Evolutionary conservation across 345 rosid species (phyloP).

Genomic region (Fremontodendron californicum): DNA sequence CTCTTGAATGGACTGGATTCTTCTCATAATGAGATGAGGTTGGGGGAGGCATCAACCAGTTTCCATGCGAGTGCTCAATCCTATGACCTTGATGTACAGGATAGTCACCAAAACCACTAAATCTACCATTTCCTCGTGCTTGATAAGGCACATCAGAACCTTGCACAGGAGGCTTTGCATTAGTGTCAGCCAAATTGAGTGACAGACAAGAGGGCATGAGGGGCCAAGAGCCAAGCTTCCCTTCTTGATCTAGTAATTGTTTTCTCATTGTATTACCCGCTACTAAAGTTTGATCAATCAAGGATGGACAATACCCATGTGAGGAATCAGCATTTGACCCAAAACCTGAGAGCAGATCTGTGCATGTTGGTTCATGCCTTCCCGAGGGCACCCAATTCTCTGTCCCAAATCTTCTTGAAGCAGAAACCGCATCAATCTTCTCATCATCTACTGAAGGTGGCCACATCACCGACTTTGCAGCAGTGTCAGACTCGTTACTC

Average conservation of each 20-base stretch:
- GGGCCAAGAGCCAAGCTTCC: slow-evolving; percentile 47
- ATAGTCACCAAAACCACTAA: slow-evolving; percentile 37
- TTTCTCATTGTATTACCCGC: slow-evolving; percentile 30
- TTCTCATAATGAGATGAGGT: slow-evolving; percentile 32
- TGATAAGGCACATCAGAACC: slow-evolving; percentile 37
- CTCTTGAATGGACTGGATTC: slow-evolving; percentile 33
- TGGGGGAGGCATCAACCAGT: slow-evolving; percentile 53
- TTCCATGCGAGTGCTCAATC: slow-evolving; percentile 40
- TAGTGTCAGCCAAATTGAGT: slow-evolving; percentile 38
- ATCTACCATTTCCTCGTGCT: slow-evolving; percentile 34
- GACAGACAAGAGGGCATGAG: slow-evolving; percentile 46
- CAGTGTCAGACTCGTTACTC: slow-evolving; percentile 44
- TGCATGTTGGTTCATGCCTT: slow-evolving; percentile 47
- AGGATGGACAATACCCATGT: slow-evolving; percentile 29
- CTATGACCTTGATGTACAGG: slow-evolving; percentile 34
- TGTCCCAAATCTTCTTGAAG: slow-evolving; percentile 41
- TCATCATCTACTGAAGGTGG: slow-evolving; percentile 53
- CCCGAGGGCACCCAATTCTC: slow-evolving; percentile 47
- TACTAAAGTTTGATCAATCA: slow-evolving; percentile 34
- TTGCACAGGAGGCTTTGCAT: slow-evolving; percentile 25
- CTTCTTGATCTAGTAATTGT: slow-evolving; percentile 37
- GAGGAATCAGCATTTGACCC: slow-evolving; percentile 40
- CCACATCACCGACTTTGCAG: slow-evolving; percentile 55
- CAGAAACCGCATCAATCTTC: slow-evolving; percentile 46
- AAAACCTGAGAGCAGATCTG: slow-evolving; percentile 65